These are phyloP conservation scores for Mycena pura DNA, from an alignment of 768 basidiomycete species.

Conservation along the genomic window DNA sequence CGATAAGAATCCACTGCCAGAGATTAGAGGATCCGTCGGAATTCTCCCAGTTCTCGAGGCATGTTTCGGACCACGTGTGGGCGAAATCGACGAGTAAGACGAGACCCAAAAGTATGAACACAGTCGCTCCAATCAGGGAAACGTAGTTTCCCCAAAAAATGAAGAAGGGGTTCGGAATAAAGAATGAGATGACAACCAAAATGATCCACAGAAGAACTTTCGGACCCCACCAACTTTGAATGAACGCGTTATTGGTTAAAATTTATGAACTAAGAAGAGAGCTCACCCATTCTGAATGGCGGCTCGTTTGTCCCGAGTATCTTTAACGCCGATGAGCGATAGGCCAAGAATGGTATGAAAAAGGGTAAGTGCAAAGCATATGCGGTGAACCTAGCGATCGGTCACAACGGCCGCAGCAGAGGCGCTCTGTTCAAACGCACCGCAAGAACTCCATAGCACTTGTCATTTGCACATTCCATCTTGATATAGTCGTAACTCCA, in stretches of 20 bases:
- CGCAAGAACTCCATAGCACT: constrained; percentile 96
- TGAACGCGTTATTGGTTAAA: constrained; percentile 4
- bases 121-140: constrained; percentile 87
- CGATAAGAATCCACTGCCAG: constrained; percentile 96
- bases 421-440: constrained; percentile 53
- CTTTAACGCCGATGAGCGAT: constrained; percentile 83
- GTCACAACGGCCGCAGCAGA: not conserved
- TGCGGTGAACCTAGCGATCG: constrained; percentile 78
- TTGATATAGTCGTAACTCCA: constrained; percentile 97
- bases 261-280: not conserved
- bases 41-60: constrained; percentile 94
- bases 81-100: constrained; percentile 98
- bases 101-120: constrained; percentile 97
- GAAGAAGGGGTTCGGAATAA: constrained; percentile 97
- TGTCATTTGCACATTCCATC: constrained; percentile 93
- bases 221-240: constrained; percentile 94
- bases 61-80: constrained; percentile 97
- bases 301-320: constrained; percentile 91
- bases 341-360: constrained; percentile 86
- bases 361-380: constrained; percentile 92
- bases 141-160: constrained; percentile 98
- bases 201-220: constrained; percentile 91
- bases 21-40: constrained; percentile 72
- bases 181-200: constrained; percentile 83
- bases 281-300: constrained; percentile 95